A percentile compares a stretch with the other conserved stretches of the same genome.
Evolutionary conservation across 139 green algal species (phyloP).

Genomic region (Yamagishiella unicocca): DNA sequence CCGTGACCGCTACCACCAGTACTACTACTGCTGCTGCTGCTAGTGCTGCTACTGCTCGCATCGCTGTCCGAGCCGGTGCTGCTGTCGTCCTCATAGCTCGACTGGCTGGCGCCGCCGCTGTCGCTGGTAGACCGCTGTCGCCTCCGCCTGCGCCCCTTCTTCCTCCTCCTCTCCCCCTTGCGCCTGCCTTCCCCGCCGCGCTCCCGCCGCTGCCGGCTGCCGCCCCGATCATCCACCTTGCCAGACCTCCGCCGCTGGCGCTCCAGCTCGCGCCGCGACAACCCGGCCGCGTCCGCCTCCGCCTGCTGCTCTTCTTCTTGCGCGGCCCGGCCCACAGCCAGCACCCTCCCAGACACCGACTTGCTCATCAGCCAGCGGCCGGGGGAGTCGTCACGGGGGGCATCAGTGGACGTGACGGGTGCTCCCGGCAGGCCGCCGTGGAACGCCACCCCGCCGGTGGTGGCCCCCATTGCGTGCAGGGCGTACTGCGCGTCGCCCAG

Average conservation of each 20-base stretch:
- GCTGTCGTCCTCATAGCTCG: not conserved
- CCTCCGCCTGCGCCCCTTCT: not conserved
- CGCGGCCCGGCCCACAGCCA: not conserved
- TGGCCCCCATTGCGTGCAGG: not conserved
- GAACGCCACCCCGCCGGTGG: not conserved
- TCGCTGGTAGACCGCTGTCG: not conserved
- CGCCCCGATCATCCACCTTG: not conserved
- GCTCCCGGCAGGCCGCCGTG: too few species aligned
- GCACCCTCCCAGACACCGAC: not conserved
- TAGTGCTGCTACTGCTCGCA: not conserved
- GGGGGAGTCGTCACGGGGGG: not conserved
- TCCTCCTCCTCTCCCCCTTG: not conserved
- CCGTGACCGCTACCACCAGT: not conserved
- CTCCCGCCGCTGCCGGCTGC: not conserved
- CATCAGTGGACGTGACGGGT: too few species aligned
- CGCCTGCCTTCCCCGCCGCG: not conserved
- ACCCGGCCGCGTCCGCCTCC: not conserved
- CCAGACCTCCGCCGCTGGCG: not conserved
- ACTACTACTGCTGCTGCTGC: not conserved
- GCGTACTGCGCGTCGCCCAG: constrained; percentile 14
- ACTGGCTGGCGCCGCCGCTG: not conserved
- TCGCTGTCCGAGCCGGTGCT: not conserved
- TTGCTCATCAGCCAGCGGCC: constrained; percentile 11
- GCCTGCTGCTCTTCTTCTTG: not conserved
- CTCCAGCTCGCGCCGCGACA: not conserved